A percentile compares a stretch with the other conserved stretches of the same genome.
These are phyloP conservation scores for Russula earlei DNA, from an alignment of 768 basidiomycete species.

Conservation along the genomic window DNA sequence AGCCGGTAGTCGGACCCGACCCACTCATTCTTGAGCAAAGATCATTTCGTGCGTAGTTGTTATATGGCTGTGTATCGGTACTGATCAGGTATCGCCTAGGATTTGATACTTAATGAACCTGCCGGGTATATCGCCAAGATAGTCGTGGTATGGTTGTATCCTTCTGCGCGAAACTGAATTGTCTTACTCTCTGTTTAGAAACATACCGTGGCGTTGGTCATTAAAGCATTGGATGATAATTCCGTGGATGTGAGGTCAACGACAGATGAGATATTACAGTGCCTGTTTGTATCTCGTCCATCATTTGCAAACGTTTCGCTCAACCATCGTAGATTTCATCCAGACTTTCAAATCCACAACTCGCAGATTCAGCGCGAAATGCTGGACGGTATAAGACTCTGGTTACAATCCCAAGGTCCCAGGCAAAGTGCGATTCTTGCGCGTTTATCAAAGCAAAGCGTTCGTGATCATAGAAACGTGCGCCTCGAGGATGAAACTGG, in stretches of 20 bases:
- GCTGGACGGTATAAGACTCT: slow-evolving; percentile 55
- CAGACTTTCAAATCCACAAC: slow-evolving; percentile 59
- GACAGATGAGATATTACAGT: slow-evolving; percentile 55
- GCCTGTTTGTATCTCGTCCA: slow-evolving; percentile 39
- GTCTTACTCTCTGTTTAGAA: slow-evolving; percentile 29
- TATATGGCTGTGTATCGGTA: slow-evolving; percentile 8
- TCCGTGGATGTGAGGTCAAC: slow-evolving; percentile 46
- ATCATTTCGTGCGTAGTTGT: slow-evolving; percentile 65
- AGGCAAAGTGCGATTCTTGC: slow-evolving; percentile 41
- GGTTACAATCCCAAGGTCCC: slow-evolving; percentile 45
- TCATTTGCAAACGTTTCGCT: neutral
- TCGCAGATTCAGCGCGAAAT: slow-evolving; percentile 69
- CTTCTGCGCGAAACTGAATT: neutral
- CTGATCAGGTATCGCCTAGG: slow-evolving; percentile 31
- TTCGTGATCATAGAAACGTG: slow-evolving; percentile 65
- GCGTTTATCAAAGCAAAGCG: slow-evolving; percentile 54
- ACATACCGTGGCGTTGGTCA: slow-evolving; percentile 58
- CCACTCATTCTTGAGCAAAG: slow-evolving; percentile 82
- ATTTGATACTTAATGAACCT: slow-evolving; percentile 73
- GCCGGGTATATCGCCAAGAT: slow-evolving; percentile 66
- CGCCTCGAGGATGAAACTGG: slow-evolving; percentile 48
- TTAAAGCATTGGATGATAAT: slow-evolving; percentile 73
- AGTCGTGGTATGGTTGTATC: slow-evolving; percentile 41
- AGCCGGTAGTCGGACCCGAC: slow-evolving; percentile 65
- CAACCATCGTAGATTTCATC: slow-evolving; percentile 54